Evolutionary conservation across 192 early-diverging fungal species (phyloP).

Genomic region (Dissophora ornata): DNA sequence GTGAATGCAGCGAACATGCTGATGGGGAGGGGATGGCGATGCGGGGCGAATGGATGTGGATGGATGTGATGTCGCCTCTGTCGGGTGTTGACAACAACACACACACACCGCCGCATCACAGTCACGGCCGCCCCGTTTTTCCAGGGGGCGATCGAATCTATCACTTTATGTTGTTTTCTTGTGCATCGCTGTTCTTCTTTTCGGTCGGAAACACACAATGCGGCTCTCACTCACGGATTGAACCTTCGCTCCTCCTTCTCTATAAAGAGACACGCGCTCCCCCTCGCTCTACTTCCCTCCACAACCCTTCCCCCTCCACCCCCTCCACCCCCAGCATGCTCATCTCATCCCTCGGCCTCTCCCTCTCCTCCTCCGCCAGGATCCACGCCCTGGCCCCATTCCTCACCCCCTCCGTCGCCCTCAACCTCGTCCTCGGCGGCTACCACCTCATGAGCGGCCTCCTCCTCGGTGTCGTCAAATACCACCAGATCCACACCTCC

Average conservation of each 20-base stretch:
- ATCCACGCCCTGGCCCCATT: conserved; percentile 10
- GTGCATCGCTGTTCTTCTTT: no score
- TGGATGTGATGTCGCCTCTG: no score
- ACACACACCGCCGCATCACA: no score
- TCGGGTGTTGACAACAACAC: no score
- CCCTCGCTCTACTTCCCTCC: no score
- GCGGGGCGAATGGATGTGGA: not conserved
- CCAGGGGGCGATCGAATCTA: no score
- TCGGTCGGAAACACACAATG: no score
- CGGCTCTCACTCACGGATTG: no score
- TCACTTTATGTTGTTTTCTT: no score
- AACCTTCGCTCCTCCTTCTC: no score
- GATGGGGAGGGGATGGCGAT: not conserved
- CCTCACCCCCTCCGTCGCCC: conserved; percentile 28
- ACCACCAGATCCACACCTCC: conserved; percentile 42
- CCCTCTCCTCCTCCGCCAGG: conserved; percentile 5
- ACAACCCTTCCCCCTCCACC: not conserved
- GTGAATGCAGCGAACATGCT: conserved; percentile 53
- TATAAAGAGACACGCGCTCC: no score
- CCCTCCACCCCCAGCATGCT: not conserved
- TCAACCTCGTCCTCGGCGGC: conserved; percentile 29
- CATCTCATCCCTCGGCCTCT: conserved; percentile 12
- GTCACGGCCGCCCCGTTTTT: no score
- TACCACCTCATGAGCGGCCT: conserved; percentile 46
- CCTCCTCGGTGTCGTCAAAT: conserved; percentile 37